phyloP scores from a whole-genome alignment of 169 alveolate genomes.

The Plasmodium chabaudi region DNA sequence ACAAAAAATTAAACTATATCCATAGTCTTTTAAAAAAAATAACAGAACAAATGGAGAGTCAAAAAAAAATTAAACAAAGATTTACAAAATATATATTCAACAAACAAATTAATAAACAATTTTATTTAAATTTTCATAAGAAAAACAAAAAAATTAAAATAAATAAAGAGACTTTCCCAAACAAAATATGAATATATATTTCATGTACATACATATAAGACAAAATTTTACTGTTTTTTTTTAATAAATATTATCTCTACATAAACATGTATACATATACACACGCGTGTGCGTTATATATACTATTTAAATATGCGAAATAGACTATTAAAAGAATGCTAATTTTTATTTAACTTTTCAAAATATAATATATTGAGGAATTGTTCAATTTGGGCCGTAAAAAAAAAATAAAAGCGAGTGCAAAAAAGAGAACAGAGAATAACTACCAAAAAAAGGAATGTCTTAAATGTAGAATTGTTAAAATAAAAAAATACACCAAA shows the following conservation, averaged over 20 bases:
- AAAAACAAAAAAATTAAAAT: neutral
- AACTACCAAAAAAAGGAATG: no score
- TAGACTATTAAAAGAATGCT: no score
- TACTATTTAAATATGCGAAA: no score
- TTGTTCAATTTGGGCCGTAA: no score
- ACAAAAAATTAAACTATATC: neutral
- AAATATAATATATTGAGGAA: no score
- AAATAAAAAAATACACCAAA: no score
- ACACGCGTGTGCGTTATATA: neutral
- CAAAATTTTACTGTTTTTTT: neutral
- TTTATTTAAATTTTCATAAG: neutral
- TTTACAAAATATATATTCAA: neutral
- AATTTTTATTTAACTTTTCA: no score
- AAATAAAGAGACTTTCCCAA: neutral
- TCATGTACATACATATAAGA: slow-evolving; percentile 9
- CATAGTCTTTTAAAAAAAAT: no score
- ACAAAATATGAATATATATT: neutral
- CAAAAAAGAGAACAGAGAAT: no score
- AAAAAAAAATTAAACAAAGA: neutral
- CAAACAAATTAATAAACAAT: neutral
- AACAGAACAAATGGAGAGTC: neutral
- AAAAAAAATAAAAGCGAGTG: no score
- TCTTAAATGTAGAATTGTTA: no score
- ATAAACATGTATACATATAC: slow-evolving; percentile 6
- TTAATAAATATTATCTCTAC: neutral